Evolutionary conservation across 495 filamentous ascomycete species (phyloP).

Genomic region (Trichoderma asperelloides): DNA sequence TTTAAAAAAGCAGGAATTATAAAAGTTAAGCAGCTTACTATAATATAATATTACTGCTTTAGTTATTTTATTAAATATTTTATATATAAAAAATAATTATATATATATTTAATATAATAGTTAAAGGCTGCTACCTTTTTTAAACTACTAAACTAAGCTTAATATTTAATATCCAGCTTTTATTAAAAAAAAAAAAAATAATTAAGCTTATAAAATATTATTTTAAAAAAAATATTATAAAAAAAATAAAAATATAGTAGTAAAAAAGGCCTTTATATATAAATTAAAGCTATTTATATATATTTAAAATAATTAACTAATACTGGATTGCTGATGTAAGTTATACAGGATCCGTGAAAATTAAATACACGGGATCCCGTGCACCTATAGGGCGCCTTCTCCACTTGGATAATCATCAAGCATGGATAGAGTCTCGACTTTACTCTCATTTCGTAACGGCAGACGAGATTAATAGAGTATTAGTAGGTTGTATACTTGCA

Average conservation of each 20-base stretch:
- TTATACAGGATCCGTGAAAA: too few relatives aligned
- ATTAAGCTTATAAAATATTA: too few relatives aligned
- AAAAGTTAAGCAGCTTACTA: too few relatives aligned
- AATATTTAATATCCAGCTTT: neutral
- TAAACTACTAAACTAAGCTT: neutral
- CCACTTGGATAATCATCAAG: neutral
- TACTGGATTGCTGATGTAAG: too few relatives aligned
- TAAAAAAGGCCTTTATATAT: neutral
- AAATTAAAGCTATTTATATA: neutral
- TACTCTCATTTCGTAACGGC: neutral
- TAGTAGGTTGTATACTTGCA: neutral
- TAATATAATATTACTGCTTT: too few relatives aligned
- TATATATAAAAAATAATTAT: neutral
- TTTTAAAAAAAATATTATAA: neutral
- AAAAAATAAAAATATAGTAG: neutral
- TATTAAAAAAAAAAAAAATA: neutral
- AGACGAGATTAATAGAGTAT: neutral
- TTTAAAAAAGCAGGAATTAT: too few relatives aligned
- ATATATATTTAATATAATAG: neutral
- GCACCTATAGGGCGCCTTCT: too few relatives aligned
- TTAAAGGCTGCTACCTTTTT: neutral
- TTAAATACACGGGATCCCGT: too few relatives aligned
- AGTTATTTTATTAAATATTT: neutral
- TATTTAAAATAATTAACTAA: neutral
- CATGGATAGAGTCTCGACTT: neutral